Evolutionary conservation across 805 yeast genomes (phyloP), one percentile per base, ranked within the genome.

Genomic region (Lachancea quebecensis): DNA sequence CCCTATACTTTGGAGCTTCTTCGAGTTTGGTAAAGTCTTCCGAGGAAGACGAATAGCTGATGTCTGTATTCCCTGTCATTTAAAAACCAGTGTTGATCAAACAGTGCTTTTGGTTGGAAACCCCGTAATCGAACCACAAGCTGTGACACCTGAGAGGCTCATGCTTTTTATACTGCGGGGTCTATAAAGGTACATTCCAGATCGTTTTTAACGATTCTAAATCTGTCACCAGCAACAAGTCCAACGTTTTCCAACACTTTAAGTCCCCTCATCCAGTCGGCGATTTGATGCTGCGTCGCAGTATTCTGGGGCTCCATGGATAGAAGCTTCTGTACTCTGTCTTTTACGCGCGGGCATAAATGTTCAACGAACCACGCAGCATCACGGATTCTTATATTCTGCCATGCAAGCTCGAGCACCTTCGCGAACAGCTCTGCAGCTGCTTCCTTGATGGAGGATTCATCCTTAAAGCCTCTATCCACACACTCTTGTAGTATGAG

Each of bases 1-100:
- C 55, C 38, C 52, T 41, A 6, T 58, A 52, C 10, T 49, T 44
- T 9, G 61, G 61, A 21, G 61, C 52, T n/a, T 51, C 51, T 14
- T 55, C 57, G 16, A 57, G 17, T 25, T 52, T 45, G 16, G 56
- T 40, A 32, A 53, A 57, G 38, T 55, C 59, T 11, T 47, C 49
- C 2, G 56, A 51, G n/a, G 38, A 17, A 29, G 35, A 21, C 18
- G 44, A 14, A 7, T 12, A 14, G 11, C 12, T 15, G 14, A 4
- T 16, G 6, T 39, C 35, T 11, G 35, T 31, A 18, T 29, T 27
- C 6, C n/a, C 5, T 15, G 43, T 15, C 38, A 40, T 40, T 25
- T 5, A 6, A 14, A n/a, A n/a, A n/a, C n/a, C n/a, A n/a, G n/a
- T n/a, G n/a, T n/a, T n/a, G 9, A 30, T 30, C 3, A 12, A 14